Conservation (phyloP, 257 asterid genomes). For the Echites panduratus region DNA sequence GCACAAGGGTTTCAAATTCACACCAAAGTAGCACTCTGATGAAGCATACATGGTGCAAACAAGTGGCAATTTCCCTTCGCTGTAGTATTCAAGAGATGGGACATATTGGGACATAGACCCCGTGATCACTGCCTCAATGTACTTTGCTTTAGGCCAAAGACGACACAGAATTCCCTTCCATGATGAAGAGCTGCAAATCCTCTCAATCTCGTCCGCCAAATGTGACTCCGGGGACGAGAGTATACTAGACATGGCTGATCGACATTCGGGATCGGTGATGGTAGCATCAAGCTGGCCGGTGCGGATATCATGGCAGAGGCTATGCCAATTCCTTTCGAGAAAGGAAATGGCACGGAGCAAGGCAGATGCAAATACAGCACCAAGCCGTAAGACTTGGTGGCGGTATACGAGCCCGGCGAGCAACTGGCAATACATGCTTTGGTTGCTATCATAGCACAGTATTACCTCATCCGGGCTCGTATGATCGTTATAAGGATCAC, state of each 20-base stretch:
- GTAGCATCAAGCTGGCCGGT: slow-evolving; percentile 32
- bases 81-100: slow-evolving; percentile 51
- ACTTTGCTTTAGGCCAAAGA: slow-evolving; percentile 71
- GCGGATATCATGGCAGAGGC: slow-evolving; percentile 53
- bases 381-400: slow-evolving; percentile 70
- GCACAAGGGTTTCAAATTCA: slow-evolving; percentile 53
- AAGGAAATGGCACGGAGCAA: slow-evolving; percentile 69
- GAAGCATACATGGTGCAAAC: slow-evolving; percentile 72
- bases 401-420: slow-evolving; percentile 70
- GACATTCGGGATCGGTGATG: slow-evolving; percentile 46
- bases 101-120: slow-evolving; percentile 83
- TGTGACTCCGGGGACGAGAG: slow-evolving; percentile 36
- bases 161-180: slow-evolving; percentile 68
- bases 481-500: slow-evolving; percentile 53
- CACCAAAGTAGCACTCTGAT: slow-evolving; percentile 70
- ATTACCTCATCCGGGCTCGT: slow-evolving; percentile 71
- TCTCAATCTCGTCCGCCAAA: slow-evolving; percentile 53
- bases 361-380: slow-evolving; percentile 80
- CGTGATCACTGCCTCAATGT: slow-evolving; percentile 74
- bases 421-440: slow-evolving; percentile 80
- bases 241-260: slow-evolving; percentile 33
- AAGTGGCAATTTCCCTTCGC: slow-evolving; percentile 53
- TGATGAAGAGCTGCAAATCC: slow-evolving; percentile 41
- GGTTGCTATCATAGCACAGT: slow-evolving; percentile 60
- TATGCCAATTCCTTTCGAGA: slow-evolving; percentile 61